Base-by-base conservation (phyloP, 306 rosid species). In the Clitoria ternatea region DNA sequence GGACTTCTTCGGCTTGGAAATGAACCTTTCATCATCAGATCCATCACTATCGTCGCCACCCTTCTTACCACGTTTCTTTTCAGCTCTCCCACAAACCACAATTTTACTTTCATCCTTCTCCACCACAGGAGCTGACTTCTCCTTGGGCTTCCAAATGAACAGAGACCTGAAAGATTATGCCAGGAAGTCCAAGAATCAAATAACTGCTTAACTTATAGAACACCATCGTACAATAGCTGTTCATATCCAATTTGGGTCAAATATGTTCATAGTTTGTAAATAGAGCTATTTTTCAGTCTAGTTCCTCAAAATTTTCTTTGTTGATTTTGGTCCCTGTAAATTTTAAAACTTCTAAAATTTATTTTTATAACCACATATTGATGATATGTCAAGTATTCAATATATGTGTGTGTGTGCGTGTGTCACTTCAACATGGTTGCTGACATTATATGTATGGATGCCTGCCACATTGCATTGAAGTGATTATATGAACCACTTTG, bases 141-240 rank as follows among this genome's bases (percentile, higher is more conserved):
- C 92, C 82, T 81, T 88, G 0, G 96, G 98, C 86, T 81, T 83
- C 98, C 98, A 93, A 45, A 93, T 88, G 90, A 88, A 93, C 44
- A 93, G 81, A 33, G 98, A 90, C 72, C 97, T 93, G 82, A 19
- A 57, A 47, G 55, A 2, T 22, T 7, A 59, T 10, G 29, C 49
- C 40, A 29, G 55, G 75, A 17, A 76, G 39, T 30, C 20, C 40
- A 70, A 42, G 75, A 57, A 40, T 69, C 56, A 19, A 33, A 22
- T 49, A 26, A 43, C 47, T 60, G 68, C 19, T 27, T 42, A 68
- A 54, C 45, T n/a, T n/a, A 29, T 8, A 4, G 35, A 29, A 39
- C 12, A 26, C 29, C 49, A 8, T 33, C 35, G 18, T 13, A 40
- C 17, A 19, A 43, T 5, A 77, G 23, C 54, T 39, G 55, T 71